Evolutionary conservation across 1,284 basidiomycete genomes (phyloP).

Genomic region (Boletus albobrunnescens): DNA sequence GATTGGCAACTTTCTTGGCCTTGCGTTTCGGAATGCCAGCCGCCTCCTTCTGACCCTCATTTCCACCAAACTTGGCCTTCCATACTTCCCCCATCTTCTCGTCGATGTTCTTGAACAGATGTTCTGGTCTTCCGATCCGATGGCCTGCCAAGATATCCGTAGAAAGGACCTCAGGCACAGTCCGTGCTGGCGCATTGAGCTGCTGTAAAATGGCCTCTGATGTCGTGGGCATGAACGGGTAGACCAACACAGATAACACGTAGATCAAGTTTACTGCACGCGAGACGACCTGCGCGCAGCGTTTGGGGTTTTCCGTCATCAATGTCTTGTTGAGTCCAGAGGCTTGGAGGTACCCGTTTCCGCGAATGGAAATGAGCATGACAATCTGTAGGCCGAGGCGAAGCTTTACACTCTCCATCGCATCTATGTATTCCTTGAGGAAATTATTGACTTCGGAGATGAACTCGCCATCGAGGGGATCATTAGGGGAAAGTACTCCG

Average conservation of each 20-base stretch:
- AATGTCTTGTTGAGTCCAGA: constrained; percentile 90
- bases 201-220: constrained; percentile 81
- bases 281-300: constrained; percentile 88
- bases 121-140: constrained; percentile 79
- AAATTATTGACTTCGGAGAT: constrained; percentile 78
- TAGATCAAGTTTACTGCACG: constrained; percentile 95
- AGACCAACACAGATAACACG: constrained; percentile 77
- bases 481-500: constrained; percentile 66
- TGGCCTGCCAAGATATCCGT: constrained; percentile 89
- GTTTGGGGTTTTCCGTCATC: constrained; percentile 74
- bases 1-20: constrained; percentile 38
- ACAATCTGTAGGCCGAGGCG: constrained; percentile 82
- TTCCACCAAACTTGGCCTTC: constrained; percentile 79
- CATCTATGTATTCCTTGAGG: constrained; percentile 78
- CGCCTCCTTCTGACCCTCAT: constrained; percentile 37
- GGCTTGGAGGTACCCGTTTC: constrained; percentile 92
- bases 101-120: constrained; percentile 94
- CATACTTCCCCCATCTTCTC: constrained; percentile 85
- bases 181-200: constrained; percentile 85
- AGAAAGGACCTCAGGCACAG: constrained; percentile 62
- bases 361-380: constrained; percentile 90
- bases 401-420: constrained; percentile 91
- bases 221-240: constrained; percentile 97
- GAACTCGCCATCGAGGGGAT: constrained; percentile 73
- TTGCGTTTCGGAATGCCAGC: constrained; percentile 54